phyloP scores from a whole-genome alignment of 2,329 filamentous ascomycete genomes.

The Nemania abortiva region DNA sequence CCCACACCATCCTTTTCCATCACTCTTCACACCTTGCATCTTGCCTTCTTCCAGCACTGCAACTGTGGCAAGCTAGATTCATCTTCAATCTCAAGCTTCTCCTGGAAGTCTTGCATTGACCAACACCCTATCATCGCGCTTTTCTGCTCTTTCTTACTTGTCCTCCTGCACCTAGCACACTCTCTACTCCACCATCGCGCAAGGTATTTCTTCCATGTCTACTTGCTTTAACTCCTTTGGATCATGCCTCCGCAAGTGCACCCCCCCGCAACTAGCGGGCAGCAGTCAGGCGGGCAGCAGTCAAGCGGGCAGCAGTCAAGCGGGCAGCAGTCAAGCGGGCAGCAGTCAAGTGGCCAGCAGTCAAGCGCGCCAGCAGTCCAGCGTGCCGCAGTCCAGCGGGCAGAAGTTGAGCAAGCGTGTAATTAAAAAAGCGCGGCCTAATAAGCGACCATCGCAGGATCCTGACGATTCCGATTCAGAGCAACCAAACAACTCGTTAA shows the following conservation, averaged over 20 bases:
- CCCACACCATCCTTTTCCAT: constrained; percentile 20
- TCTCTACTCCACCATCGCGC: background rate
- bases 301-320: no score
- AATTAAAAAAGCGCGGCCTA: no score
- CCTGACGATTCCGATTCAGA: background rate
- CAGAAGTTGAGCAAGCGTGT: no score
- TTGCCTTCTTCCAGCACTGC: constrained; percentile 12
- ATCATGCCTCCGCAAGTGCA: constrained; percentile 24
- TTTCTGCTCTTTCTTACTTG: background rate
- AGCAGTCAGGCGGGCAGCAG: no score
- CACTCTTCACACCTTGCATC: constrained; percentile 17
- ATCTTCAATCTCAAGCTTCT: constrained; percentile 9
- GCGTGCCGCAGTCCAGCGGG: no score
- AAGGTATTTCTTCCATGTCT: background rate
- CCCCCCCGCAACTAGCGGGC: no score
- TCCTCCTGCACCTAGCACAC: background rate
- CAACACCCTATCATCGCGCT: background rate
- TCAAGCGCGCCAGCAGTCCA: no score
- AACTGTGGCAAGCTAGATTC: constrained; percentile 16
- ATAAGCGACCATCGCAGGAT: constrained; percentile 6
- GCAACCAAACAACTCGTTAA: constrained; percentile 33
- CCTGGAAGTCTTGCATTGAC: constrained; percentile 9
- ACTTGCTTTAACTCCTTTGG: constrained; percentile 1
- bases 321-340: no score
- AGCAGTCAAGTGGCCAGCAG: no score